Percentiles rank a stretch among this genome's conserved stretches.
phyloP scores from a whole-genome alignment of 2,329 filamentous ascomycete genomes.

The Thelonectria blattea region DNA sequence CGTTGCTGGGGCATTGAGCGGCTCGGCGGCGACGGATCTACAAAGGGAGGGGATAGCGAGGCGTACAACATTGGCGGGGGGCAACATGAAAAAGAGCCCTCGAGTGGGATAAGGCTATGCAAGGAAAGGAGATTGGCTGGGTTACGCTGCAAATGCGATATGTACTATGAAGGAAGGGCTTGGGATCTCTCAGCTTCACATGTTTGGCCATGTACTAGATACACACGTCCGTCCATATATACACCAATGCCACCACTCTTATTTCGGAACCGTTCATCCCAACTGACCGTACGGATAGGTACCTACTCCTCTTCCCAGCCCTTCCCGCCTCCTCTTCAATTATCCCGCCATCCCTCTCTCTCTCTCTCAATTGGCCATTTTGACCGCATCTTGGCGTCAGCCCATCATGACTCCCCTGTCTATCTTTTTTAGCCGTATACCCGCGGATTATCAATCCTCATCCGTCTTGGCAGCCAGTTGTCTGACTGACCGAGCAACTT shows the following conservation, averaged over 20 bases:
- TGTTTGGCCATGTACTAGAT: conserved; percentile 13
- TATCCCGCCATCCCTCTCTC: background rate
- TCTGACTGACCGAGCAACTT: background rate
- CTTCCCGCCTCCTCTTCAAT: background rate
- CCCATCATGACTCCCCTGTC: background rate
- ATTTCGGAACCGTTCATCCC: background rate
- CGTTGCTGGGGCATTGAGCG: conserved; percentile 10
- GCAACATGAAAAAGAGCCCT: background rate
- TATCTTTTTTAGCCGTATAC: conserved; percentile 1
- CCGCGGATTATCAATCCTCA: conserved; percentile 10
- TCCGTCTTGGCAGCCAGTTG: background rate
- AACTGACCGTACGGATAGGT: no score
- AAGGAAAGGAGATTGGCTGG: background rate
- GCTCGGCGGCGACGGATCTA: conserved; percentile 9
- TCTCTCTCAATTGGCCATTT: background rate
- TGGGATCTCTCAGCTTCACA: conserved; percentile 19
- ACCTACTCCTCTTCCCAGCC: background rate
- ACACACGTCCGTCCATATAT: conserved; percentile 5
- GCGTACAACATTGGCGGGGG: conserved; percentile 10
- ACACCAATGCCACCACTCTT: conserved; percentile 18
- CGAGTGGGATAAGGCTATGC: background rate
- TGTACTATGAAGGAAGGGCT: conserved; percentile 2
- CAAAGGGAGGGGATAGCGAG: background rate
- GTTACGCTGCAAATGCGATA: background rate
- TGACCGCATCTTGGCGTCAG: background rate